Conservation (phyloP, 331 rosid species). For the Erythrophleum ivorense region DNA sequence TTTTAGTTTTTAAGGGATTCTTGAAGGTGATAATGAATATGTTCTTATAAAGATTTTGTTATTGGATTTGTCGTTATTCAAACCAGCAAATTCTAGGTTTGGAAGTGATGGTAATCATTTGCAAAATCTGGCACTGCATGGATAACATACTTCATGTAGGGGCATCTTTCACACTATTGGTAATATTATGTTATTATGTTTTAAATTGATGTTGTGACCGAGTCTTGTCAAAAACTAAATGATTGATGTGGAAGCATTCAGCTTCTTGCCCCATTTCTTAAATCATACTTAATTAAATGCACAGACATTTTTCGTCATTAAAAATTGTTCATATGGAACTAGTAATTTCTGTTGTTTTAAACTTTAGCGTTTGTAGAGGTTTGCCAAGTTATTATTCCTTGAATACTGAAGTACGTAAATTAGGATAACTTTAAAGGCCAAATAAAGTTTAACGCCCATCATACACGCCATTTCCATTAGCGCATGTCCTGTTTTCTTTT, state of each 20-base stretch:
- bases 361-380: neutral
- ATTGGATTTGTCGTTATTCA: neutral
- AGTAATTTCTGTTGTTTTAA: neutral
- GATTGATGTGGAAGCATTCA: constrained; percentile 8
- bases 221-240: neutral
- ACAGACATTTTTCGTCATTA: neutral
- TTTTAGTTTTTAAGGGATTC: constrained; percentile 23
- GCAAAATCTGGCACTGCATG: neutral
- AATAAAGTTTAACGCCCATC: neutral
- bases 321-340: neutral
- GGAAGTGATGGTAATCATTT: neutral
- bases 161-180: constrained; percentile 18
- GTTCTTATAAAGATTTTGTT: constrained; percentile 12
- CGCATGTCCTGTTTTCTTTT: neutral
- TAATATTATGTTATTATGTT: neutral
- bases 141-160: neutral
- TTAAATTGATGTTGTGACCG: neutral
- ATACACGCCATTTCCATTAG: neutral
- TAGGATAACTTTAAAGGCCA: constrained; percentile 7
- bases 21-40: neutral
- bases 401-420: neutral
- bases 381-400: neutral
- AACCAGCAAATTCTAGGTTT: constrained; percentile 11
- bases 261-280: neutral
- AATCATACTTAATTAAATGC: too few relatives aligned